Evolutionary conservation across 768 basidiomycete genomes (phyloP).

Genomic region (Pleurotus tuber-regium): DNA sequence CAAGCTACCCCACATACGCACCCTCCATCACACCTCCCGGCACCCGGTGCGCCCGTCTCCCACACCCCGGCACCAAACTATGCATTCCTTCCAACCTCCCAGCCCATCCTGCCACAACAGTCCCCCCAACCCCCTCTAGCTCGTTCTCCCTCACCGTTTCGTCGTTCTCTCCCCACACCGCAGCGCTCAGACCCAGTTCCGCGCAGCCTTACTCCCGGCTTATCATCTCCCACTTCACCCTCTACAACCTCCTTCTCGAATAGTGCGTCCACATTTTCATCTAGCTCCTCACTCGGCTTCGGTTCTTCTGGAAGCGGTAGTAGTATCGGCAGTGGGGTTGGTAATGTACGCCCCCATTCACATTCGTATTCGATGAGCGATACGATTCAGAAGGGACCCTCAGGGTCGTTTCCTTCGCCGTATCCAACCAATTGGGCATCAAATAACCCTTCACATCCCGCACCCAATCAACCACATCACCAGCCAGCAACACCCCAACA

Average conservation of each 20-base stretch:
- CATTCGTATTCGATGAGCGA: constrained; percentile 9
- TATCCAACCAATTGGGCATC: constrained; percentile 8
- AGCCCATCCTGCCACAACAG: background rate
- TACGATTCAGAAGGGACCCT: background rate
- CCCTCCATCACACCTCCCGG: background rate
- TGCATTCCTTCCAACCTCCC: background rate
- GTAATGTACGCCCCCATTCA: constrained; percentile 1
- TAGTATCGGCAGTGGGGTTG: background rate
- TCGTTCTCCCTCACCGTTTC: constrained; percentile 5
- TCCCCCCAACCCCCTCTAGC: background rate
- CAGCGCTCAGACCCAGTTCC: constrained; percentile 6
- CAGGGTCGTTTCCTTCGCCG: constrained; percentile 1
- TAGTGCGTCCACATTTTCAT: background rate
- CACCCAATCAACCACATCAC: constrained; percentile 16
- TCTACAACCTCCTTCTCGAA: constrained; percentile 2
- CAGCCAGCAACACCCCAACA: constrained; percentile 12
- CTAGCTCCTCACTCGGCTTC: background rate
- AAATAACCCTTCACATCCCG: background rate
- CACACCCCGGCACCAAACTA: background rate
- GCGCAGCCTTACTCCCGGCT: constrained; percentile 5
- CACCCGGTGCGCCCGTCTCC: background rate
- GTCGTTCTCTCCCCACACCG: background rate
- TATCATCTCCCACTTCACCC: constrained; percentile 3
- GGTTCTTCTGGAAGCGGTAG: background rate
- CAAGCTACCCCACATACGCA: background rate